Percentiles rank a stretch among this genome's conserved stretches.
These are phyloP conservation scores for Termitomyces sp. DNA, from an alignment of 768 basidiomycete species.

Conservation along the genomic window DNA sequence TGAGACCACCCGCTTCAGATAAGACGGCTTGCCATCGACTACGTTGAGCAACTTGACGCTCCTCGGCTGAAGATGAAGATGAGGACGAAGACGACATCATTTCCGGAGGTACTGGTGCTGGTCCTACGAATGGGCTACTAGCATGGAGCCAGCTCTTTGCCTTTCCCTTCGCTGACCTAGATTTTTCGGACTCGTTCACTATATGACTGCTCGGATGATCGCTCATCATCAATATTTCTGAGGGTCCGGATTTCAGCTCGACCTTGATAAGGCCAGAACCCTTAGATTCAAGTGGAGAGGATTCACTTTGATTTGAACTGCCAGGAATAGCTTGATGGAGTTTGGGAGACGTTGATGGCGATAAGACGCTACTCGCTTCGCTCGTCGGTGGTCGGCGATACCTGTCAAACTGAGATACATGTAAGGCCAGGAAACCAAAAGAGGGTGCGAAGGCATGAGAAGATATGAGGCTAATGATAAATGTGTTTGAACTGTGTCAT, in stretches of 20 bases:
- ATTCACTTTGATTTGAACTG: constrained; percentile 4
- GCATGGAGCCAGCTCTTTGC: constrained; percentile 33
- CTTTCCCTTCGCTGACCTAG: constrained; percentile 15
- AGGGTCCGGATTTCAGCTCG: constrained; percentile 15
- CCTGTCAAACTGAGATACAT: constrained; percentile 34
- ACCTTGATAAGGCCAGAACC: constrained; percentile 19
- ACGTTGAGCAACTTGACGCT: constrained; percentile 60
- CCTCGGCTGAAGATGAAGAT: constrained; percentile 16
- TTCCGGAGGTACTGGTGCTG: constrained; percentile 26
- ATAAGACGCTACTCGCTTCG: constrained; percentile 14
- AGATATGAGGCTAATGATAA: neutral
- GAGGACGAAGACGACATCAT: constrained; percentile 22
- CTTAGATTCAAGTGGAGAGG: constrained; percentile 1
- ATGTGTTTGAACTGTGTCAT: neutral
- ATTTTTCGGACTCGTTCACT: constrained; percentile 7
- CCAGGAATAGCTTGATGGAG: constrained; percentile 8
- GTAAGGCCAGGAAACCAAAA: neutral
- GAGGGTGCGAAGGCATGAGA: neutral
- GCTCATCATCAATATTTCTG: constrained; percentile 16
- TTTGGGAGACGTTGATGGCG: constrained; percentile 9
- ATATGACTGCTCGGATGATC: constrained; percentile 3
- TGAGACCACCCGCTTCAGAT: constrained; percentile 81
- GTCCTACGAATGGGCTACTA: constrained; percentile 28
- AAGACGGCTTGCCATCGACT: constrained; percentile 83
- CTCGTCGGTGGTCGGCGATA: constrained; percentile 37